Conservation (phyloP, 352 stramenopile species). For the Saprolegnia parasitica region DNA sequence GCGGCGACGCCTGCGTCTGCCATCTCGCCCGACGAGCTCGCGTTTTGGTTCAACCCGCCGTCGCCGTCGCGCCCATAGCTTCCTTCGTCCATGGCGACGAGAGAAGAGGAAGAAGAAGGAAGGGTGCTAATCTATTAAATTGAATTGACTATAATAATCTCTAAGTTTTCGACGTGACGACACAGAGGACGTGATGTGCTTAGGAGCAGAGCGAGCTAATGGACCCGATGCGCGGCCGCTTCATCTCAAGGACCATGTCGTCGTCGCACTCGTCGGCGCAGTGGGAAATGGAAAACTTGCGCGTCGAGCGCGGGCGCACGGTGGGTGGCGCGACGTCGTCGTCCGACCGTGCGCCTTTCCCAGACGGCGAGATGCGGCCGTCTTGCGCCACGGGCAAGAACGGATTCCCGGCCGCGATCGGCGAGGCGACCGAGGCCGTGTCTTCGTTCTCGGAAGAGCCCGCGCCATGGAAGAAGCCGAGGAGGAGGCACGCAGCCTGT, state of each 20-base stretch:
- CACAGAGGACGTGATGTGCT: not conserved
- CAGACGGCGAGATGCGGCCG: slow-evolving; percentile 3
- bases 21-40: too few relatives aligned
- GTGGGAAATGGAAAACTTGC: slow-evolving; percentile 29
- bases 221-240: slow-evolving; percentile 22
- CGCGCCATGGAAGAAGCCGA: slow-evolving; percentile 24
- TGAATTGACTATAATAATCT: not conserved
- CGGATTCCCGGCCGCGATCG: not conserved
- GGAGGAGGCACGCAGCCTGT: slow-evolving; percentile 9
- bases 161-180: not conserved
- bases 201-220: slow-evolving; percentile 8
- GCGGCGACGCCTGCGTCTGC: too few relatives aligned
- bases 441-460: not conserved
- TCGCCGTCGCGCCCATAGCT: too few relatives aligned
- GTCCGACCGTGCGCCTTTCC: too few relatives aligned
- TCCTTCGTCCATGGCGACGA: too few relatives aligned
- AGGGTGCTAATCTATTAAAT: not conserved
- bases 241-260: slow-evolving; percentile 7
- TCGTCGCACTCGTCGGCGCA: slow-evolving; percentile 18
- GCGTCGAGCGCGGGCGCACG: not conserved
- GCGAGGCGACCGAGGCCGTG: not conserved
- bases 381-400: slow-evolving; percentile 2
- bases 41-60: too few relatives aligned
- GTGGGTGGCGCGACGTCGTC: slow-evolving; percentile 3
- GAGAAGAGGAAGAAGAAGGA: too few relatives aligned